A percentile compares a stretch with the other conserved stretches of the same genome.
phyloP scores from a whole-genome alignment of 257 asterid species.

The Cinchona pubescens region DNA sequence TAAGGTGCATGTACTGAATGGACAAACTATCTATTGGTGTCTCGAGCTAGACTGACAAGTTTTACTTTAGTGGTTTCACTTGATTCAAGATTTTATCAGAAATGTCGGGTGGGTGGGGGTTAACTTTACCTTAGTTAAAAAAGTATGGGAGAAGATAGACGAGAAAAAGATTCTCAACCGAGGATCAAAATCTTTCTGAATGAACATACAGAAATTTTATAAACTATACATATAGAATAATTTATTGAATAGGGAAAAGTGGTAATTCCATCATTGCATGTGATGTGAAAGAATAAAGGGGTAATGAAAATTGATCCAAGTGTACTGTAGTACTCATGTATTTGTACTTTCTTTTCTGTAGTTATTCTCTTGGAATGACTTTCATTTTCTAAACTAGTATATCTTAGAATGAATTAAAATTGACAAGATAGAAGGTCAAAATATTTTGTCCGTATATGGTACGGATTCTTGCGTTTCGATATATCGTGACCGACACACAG shows the following conservation, averaged over 20 bases:
- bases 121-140: too few relatives aligned
- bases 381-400: not conserved
- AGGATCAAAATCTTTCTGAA: not conserved
- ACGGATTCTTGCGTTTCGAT: not conserved
- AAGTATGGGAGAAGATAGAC: too few relatives aligned
- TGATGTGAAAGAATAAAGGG: not conserved
- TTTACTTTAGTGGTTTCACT: too few relatives aligned
- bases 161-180: not conserved
- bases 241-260: not conserved
- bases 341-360: slow-evolving; percentile 11
- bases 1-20: too few relatives aligned
- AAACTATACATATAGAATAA: not conserved
- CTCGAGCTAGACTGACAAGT: too few relatives aligned
- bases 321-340: not conserved
- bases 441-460: not conserved
- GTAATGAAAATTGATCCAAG: not conserved
- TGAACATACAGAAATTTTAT: not conserved
- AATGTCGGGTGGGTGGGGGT: too few relatives aligned
- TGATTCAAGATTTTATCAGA: too few relatives aligned
- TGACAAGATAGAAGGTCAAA: slow-evolving; percentile 15
- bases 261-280: slow-evolving; percentile 6
- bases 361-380: not conserved
- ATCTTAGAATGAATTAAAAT: not conserved
- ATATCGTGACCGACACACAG: slow-evolving; percentile 1
- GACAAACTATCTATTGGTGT: too few relatives aligned